Evolutionary conservation across 768 basidiomycete genomes (phyloP), one percentile per base, ranked within the genome.

Genomic region (Suillus fuscotomentosus): DNA sequence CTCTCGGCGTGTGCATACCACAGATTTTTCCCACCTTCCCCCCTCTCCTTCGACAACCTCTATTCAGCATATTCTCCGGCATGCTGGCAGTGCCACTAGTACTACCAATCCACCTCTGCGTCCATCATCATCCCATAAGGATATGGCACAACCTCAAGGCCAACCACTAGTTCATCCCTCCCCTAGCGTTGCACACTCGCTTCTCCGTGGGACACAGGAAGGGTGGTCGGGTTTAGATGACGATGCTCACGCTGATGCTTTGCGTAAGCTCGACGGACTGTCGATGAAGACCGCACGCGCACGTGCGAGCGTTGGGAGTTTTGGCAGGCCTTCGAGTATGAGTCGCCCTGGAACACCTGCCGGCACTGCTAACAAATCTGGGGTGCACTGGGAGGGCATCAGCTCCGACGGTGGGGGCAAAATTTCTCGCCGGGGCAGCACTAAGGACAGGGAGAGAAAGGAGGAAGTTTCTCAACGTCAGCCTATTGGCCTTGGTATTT

Each of bases 231-330:
- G 86, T 65, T 82, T 95, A 70, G 90, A 94, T 70, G 94, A 96
- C 72, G 89, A 92, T 70, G 89, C 90, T 17, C 95, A 97, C 8
- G 92, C 87, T 8, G 95, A 97, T 70, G 94, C 94, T 10, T 81
- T 99, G 42, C 86, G 95, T 62, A 97, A 97, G 77, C 78, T 99
- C 31, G 97, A 99, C 70, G 97, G 97, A 0, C 74, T 97, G 13
- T 85, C 86, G 13, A 89, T 89, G 1, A 92, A 90, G 72, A 88
- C 84, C 43, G 86, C 90, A 11, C 86, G 91, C 56, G 86, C 91
- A 13, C 86, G 93, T 31, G 89, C 91, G 4, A 94, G 93, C 69
- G 80, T 93, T 63, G 83, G 83, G 57, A 93, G 88, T 73, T 82
- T 90, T 57, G 87, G 88, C 66, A 86, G 88, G 22, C 82, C 87